A percentile compares a stretch with the other conserved stretches of the same genome.
Conservation (phyloP, 2,329 filamentous ascomycete species). For the Fusarium citri region DNA sequence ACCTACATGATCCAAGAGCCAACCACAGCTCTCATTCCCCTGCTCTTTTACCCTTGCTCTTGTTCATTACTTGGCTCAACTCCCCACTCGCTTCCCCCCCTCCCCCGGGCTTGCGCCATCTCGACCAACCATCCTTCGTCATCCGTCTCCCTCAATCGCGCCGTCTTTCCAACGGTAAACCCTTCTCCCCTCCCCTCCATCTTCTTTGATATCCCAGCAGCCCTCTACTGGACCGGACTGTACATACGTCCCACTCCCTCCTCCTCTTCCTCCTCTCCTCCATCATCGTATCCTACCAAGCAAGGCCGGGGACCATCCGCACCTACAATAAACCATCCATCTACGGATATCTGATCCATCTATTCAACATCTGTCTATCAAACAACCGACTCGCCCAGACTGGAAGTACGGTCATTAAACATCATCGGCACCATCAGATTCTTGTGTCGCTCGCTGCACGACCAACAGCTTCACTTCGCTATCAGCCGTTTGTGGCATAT, state of each 20-base stretch:
- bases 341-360: conserved; percentile 27
- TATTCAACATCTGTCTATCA: conserved; percentile 28
- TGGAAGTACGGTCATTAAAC: conserved; percentile 22
- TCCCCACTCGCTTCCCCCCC: conserved; percentile 32
- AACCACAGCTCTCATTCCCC: conserved; percentile 33
- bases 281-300: conserved; percentile 31
- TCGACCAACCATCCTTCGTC: conserved; percentile 51
- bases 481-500: conserved; percentile 3
- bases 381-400: conserved; percentile 30
- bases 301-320: conserved; percentile 31
- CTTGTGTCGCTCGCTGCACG: conserved; percentile 17
- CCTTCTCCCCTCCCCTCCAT: conserved; percentile 39
- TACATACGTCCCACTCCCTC: conserved; percentile 39
- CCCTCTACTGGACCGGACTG: conserved; percentile 19
- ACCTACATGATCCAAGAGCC: conserved; percentile 10
- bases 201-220: conserved; percentile 40
- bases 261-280: conserved; percentile 29
- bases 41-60: conserved; percentile 37
- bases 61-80: conserved; percentile 34
- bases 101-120: conserved; percentile 47
- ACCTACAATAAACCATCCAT: conserved; percentile 36
- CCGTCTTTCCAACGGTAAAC: conserved; percentile 46
- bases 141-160: conserved; percentile 49
- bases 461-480: conserved; percentile 19
- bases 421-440: conserved; percentile 29